Evolutionary conservation across 2,329 filamentous ascomycete genomes (phyloP), one percentile per base, ranked within the genome.

Genomic region (Alternaria arbusti): DNA sequence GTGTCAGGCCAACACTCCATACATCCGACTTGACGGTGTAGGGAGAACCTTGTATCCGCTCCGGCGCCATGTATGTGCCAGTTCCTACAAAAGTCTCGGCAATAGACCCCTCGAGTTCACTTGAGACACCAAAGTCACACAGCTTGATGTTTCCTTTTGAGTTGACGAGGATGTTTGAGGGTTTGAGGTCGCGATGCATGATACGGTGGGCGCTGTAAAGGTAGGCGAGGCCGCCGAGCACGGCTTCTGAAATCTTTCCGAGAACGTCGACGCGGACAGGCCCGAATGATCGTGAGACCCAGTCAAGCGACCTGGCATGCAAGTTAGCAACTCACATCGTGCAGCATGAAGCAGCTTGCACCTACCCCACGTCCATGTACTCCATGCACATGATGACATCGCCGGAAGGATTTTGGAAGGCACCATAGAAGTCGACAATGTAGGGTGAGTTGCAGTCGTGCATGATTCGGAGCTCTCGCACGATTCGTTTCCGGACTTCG

Each of bases 331-430:
- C 30, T 59, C 22, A 46, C n/a, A 44, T 7, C 10, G 9, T 26
- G 25, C 26, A 17, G 28, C 20, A 23, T 61, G 56, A n/a, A 50
- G 40, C 11, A 36, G 59, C 47, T 49, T 46, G 47, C 9, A 84
- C 92, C 82, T 87, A 98, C 96, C 96, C 96, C 79, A 95, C 93
- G 82, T 99, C 96, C 93, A 97, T 97, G 79, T 99, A 98, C 81
- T 99, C 96, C 96, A 99, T 99, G 81, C 96, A 99, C 90, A 99
- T 95, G 73, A 98, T 96, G 63, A 99, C 96, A 83, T 99, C 96
- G 78, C 96, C 95, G 66, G 94, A 94, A 77, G 96, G 92, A 78
- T 97, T 98, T 76, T 98, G 88, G 78, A 98, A 99, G 40, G 96
- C 96, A 64, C 96, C 96, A 77, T 98, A 98, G 81, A 97, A 99